phyloP scores from a whole-genome alignment of 140 eudicot genomes.

The Anethum foeniculum region DNA sequence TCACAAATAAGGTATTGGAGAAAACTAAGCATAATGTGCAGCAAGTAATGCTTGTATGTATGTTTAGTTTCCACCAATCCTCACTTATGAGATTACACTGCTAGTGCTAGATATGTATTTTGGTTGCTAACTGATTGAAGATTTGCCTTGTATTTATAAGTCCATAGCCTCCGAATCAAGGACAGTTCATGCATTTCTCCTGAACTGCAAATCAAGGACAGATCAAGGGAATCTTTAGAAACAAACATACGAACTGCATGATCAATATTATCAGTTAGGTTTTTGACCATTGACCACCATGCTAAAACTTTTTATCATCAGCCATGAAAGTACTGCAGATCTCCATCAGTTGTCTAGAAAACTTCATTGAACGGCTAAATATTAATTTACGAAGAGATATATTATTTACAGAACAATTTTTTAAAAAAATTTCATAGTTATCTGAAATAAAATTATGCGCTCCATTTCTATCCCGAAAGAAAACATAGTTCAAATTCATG shows the following conservation, averaged over 20 bases:
- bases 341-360: not conserved
- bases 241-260: not conserved
- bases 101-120: not conserved
- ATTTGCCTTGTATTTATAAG: not conserved
- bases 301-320: not conserved
- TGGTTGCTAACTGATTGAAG: not conserved
- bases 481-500: too few relatives aligned
- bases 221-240: not conserved
- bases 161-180: not conserved
- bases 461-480: too few relatives aligned
- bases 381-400: too few relatives aligned
- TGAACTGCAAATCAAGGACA: not conserved
- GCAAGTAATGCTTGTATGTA: not conserved
- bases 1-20: constrained; percentile 6
- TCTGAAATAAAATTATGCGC: too few relatives aligned
- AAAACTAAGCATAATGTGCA: not conserved
- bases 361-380: not conserved
- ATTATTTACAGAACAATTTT: too few relatives aligned
- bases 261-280: not conserved
- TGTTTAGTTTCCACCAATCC: constrained; percentile 4
- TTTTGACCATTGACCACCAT: not conserved
- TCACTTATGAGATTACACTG: not conserved
- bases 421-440: too few relatives aligned
- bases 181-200: not conserved
- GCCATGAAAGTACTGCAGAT: not conserved